Conservation (phyloP, 768 basidiomycete genomes). For the Tephrocybe sp. region DNA sequence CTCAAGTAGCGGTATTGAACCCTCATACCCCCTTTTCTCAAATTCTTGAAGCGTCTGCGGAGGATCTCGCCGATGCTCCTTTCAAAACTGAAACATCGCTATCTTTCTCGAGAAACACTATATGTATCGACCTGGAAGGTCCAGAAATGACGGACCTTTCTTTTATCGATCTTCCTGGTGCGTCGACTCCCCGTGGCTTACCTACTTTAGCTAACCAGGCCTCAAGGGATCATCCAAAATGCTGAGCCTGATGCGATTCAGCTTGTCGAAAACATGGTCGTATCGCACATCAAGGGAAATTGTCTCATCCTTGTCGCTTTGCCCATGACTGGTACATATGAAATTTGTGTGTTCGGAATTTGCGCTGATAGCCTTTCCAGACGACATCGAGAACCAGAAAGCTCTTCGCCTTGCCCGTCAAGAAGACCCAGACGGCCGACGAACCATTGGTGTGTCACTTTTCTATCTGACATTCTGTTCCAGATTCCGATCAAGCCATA, state of each 20-base stretch:
- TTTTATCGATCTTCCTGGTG: constrained; percentile 42
- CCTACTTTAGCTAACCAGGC: too few relatives aligned
- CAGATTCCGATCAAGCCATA: constrained; percentile 16
- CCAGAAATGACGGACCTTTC: constrained; percentile 36
- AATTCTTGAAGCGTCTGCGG: constrained; percentile 18
- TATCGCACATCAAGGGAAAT: constrained; percentile 49
- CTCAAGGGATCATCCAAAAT: constrained; percentile 48
- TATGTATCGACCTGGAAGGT: constrained; percentile 41
- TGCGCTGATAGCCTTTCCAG: constrained; percentile 31
- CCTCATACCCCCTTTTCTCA: constrained; percentile 11
- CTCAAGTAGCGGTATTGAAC: constrained; percentile 27
- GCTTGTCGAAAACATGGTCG: constrained; percentile 49
- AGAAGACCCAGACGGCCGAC: constrained; percentile 43
- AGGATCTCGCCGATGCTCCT: constrained; percentile 23
- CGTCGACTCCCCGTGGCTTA: too few relatives aligned
- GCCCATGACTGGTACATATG: constrained; percentile 48
- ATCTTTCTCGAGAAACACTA: constrained; percentile 39
- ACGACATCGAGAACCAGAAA: constrained; percentile 61
- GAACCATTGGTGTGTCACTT: constrained; percentile 53
- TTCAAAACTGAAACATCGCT: constrained; percentile 8
- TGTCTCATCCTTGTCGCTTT: constrained; percentile 54
- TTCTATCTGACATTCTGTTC: background rate
- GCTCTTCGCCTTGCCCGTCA: constrained; percentile 47
- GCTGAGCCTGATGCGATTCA: constrained; percentile 41
- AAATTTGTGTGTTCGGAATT: background rate